Base-by-base conservation (phyloP, 2,329 filamentous ascomycete genomes). In the Alternaria rosae region DNA sequence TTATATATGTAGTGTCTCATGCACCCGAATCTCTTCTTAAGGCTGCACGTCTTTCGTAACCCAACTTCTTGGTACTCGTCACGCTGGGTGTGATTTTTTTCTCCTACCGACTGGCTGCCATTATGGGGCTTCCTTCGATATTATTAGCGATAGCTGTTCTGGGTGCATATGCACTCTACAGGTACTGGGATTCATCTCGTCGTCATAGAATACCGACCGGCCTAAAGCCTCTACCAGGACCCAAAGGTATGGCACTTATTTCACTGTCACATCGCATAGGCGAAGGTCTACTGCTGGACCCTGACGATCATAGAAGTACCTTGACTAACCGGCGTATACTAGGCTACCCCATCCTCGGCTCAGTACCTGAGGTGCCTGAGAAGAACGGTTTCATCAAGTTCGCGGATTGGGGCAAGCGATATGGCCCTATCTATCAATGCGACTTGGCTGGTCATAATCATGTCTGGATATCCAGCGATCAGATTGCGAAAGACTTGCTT, bases 331-430 rank as follows among this genome's bases (percentile, higher is more conserved):
- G 4, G 54, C 35, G 13, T 64, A 8, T 4, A 38, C n/a, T 56
- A 83, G 81, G 81, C 25, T 79, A 79, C 44, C 81, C 82, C 3
- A 71, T 82, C 44, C 69, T 83, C 41, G 81, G 81, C 32, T 80
- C 77, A 9, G 74, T 82, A 10, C 80, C 77, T 48, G 80, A 82
- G 17, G 73, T 83, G 5, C 81, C 81, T 25, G 78, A 81, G 44
- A 79, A 81, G 67, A 80, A 81, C 58, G 71, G 76, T 26, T 81
- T 80, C 68, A 76, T 83, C 64, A 82, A 82, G 56, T 83, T 83
- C 50, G 74, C 80, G n/a, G 79, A 82, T 42, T 83, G 81, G 81
- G 77, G 76, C 43, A 79, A 81, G 63, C 67, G 80, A 54, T 81
- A 79, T 58, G 81, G 81, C 4, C 80, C 81, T 3, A 82, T 84